These are phyloP conservation scores for Lactarius sp. DNA, from an alignment of 768 basidiomycete genomes.

Conservation along the genomic window DNA sequence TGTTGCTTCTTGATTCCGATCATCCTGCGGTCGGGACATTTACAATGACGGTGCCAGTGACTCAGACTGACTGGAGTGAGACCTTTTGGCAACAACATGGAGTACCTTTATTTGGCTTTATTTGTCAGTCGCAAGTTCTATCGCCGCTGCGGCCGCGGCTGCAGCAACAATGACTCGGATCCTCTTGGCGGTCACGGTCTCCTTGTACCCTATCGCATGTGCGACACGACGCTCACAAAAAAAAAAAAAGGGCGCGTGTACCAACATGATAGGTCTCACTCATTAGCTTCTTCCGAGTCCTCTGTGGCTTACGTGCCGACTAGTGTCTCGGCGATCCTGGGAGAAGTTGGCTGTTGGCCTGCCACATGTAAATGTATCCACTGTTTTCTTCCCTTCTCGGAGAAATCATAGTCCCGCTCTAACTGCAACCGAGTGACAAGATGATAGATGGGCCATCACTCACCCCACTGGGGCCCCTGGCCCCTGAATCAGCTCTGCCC, in stretches of 20 bases:
- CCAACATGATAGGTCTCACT: no score
- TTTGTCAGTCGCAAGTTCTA: not conserved
- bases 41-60: not conserved
- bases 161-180: no score
- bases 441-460: not conserved
- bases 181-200: no score
- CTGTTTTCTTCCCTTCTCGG: not conserved
- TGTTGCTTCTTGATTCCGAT: conserved; percentile 58
- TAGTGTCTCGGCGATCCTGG: not conserved
- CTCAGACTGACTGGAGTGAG: no score
- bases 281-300: no score
- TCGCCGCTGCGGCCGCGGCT: not conserved
- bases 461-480: not conserved
- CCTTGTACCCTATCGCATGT: no score
- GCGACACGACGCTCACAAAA: no score
- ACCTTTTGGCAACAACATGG: not conserved
- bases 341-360: not conserved
- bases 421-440: not conserved
- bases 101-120: not conserved
- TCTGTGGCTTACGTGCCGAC: not conserved
- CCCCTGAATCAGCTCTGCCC: not conserved
- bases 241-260: no score
- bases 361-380: not conserved
- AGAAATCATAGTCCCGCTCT: not conserved
- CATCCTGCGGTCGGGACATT: conserved; percentile 47